These are phyloP conservation scores for Solanum gracilifrons DNA, from an alignment of 257 asterid species.

Conservation along the genomic window DNA sequence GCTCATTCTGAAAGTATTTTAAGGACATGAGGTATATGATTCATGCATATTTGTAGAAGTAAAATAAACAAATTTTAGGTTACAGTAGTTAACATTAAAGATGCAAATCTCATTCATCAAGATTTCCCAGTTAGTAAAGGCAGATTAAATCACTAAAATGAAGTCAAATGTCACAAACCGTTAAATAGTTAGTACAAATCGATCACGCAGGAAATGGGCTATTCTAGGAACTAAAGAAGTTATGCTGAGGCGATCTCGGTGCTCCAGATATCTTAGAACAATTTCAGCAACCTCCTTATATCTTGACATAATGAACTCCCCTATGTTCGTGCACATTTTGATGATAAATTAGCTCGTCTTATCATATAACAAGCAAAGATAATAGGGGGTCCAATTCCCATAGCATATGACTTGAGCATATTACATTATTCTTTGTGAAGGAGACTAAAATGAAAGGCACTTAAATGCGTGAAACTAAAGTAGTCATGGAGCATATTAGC, in stretches of 20 bases:
- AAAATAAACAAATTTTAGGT: constrained; percentile 6
- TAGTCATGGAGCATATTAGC: background rate
- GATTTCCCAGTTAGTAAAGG: background rate
- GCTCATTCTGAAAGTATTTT: constrained; percentile 95
- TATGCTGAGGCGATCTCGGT: too few species aligned
- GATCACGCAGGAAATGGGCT: background rate
- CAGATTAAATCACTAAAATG: background rate
- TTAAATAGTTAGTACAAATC: constrained; percentile 25
- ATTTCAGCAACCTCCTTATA: too few species aligned
- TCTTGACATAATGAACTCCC: too few species aligned
- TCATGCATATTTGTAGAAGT: constrained; percentile 81
- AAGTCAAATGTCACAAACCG: constrained; percentile 30
- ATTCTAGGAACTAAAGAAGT: too few species aligned
- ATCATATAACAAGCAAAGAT: too few species aligned
- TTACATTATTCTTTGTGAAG: background rate
- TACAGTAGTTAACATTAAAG: background rate
- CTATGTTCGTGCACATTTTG: too few species aligned
- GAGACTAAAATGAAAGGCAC: background rate
- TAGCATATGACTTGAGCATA: background rate
- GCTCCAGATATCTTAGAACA: too few species aligned
- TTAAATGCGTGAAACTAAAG: background rate
- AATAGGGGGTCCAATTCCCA: too few species aligned
- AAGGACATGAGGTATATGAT: constrained; percentile 91
- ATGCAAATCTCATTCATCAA: background rate
- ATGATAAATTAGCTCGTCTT: too few species aligned